Percentiles rank a stretch among this genome's conserved stretches.
Conservation (phyloP, 768 basidiomycete genomes). For the Stropharia rugosoannulata region DNA sequence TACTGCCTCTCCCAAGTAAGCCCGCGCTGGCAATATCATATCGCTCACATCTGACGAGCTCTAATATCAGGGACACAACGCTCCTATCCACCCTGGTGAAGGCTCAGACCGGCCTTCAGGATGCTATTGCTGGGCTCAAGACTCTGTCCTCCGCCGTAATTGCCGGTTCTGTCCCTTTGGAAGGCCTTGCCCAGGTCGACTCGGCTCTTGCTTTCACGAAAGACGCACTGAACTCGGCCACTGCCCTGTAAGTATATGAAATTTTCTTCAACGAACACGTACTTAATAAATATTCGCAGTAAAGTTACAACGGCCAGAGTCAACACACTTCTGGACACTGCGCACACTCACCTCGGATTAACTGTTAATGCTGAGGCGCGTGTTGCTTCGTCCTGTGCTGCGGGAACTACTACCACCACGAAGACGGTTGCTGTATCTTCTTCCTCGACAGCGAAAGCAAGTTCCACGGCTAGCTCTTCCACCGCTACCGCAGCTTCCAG, state of each 20-base stretch:
- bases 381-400: neutral
- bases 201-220: constrained; percentile 5
- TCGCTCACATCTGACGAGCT: neutral
- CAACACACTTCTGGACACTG: neutral
- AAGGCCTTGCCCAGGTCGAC: constrained; percentile 4
- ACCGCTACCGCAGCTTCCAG: neutral
- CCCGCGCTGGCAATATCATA: neutral
- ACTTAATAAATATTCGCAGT: neutral
- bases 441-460: neutral
- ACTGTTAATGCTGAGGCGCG: neutral
- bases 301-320: neutral
- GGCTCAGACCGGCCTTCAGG: constrained; percentile 9
- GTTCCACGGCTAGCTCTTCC: neutral
- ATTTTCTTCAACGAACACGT: neutral
- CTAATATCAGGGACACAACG: constrained; percentile 1
- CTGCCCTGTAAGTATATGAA: neutral
- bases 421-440: neutral
- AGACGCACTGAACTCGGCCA: constrained; percentile 4
- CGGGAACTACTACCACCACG: neutral
- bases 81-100: constrained; percentile 4
- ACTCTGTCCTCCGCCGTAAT: constrained; percentile 5
- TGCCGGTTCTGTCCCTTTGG: constrained; percentile 2
- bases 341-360: neutral
- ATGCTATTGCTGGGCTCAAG: constrained; percentile 3
- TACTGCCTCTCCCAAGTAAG: neutral